Percentiles rank a stretch among this genome's conserved stretches.
phyloP scores from a whole-genome alignment of 2,329 filamentous ascomycete genomes.

The Paecilomyces formosus region DNA sequence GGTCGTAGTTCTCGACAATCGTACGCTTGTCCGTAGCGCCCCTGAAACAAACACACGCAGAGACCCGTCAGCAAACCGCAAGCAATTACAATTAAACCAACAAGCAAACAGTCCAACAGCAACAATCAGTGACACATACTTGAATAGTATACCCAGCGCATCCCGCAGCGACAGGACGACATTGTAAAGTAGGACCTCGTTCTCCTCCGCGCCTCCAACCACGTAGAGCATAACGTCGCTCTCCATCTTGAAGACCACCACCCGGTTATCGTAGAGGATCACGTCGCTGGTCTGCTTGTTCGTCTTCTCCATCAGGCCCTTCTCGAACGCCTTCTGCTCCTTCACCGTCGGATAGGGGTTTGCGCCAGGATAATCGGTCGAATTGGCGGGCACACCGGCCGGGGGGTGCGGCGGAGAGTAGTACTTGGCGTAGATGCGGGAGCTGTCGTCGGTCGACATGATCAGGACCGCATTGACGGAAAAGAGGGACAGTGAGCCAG shows the following conservation, averaged over 20 bases:
- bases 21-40: conserved; percentile 97
- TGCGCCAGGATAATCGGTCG: conserved; percentile 53
- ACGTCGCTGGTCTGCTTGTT: conserved; percentile 93
- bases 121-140: conserved; percentile 49
- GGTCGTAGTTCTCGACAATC: conserved; percentile 96
- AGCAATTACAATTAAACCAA: background rate
- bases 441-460: conserved; percentile 78
- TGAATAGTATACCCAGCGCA: conserved; percentile 82
- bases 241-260: conserved; percentile 97
- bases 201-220: conserved; percentile 85
- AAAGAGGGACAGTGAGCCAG: conserved; percentile 67
- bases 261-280: conserved; percentile 92
- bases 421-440: conserved; percentile 91
- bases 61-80: conserved; percentile 9
- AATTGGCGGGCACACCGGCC: conserved; percentile 49
- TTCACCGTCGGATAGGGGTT: conserved; percentile 84
- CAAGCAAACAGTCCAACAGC: background rate
- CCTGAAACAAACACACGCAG: conserved; percentile 38
- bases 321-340: conserved; percentile 94
- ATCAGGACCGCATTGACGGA: conserved; percentile 71
- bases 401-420: conserved; percentile 65
- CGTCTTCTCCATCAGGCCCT: conserved; percentile 91
- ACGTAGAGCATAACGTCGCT: conserved; percentile 96
- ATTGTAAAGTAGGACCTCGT: conserved; percentile 94
- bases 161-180: conserved; percentile 87